A percentile compares a stretch with the other conserved stretches of the same genome.
Conservation (phyloP, 2,329 filamentous ascomycete genomes). For the Diaporthe velutina region DNA sequence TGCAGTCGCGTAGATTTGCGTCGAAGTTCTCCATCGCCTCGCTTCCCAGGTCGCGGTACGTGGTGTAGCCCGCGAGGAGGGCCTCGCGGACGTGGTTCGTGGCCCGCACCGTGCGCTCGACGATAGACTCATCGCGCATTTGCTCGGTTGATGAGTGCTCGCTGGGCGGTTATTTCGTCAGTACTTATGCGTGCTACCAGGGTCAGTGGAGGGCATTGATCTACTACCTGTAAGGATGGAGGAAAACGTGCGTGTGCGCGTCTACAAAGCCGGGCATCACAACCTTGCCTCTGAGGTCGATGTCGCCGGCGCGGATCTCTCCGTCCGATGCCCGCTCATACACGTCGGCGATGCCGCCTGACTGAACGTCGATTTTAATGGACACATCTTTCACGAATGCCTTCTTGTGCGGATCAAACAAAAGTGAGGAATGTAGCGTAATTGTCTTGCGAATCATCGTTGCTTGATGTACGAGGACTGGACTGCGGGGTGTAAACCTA, state of each 20-base stretch:
- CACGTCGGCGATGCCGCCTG: conserved; percentile 56
- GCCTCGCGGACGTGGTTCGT: conserved; percentile 65
- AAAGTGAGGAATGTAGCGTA: conserved; percentile 58
- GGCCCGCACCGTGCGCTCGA: conserved; percentile 67
- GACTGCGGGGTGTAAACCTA: background rate
- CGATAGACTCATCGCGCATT: conserved; percentile 69
- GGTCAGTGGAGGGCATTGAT: conserved; percentile 35
- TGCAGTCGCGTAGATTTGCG: conserved; percentile 63
- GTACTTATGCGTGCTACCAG: background rate
- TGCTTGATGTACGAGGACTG: background rate
- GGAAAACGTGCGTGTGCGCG: conserved; percentile 68
- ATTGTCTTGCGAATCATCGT: conserved; percentile 42
- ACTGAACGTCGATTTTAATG: conserved; percentile 53
- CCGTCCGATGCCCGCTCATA: conserved; percentile 45
- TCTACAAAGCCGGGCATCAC: conserved; percentile 68
- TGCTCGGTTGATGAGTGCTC: conserved; percentile 59
- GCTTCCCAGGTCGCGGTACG: conserved; percentile 68
- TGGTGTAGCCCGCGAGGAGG: conserved; percentile 69
- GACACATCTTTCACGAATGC: conserved; percentile 56
- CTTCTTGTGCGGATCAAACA: conserved; percentile 62
- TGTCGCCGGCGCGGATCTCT: conserved; percentile 52
- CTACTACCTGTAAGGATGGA: conserved; percentile 60
- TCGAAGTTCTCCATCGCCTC: conserved; percentile 65
- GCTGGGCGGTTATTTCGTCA: conserved; percentile 41
- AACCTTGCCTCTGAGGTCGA: conserved; percentile 66